Conservation (phyloP, 495 filamentous ascomycete species). For the Penicillium malachiteum region DNA sequence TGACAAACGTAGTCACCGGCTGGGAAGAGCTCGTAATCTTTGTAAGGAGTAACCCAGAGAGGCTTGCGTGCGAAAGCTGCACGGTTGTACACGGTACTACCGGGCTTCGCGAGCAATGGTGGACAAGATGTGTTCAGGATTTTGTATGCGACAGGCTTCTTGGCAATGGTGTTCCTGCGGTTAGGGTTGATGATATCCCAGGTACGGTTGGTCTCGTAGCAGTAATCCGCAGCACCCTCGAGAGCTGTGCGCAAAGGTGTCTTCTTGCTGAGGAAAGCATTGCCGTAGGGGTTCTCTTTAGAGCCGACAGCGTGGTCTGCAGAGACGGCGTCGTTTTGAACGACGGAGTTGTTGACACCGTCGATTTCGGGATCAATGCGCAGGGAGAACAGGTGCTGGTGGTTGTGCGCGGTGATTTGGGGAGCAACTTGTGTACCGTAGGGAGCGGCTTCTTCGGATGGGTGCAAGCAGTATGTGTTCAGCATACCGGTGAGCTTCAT, state of each 20-base stretch:
- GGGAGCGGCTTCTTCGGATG: slow-evolving; percentile 42
- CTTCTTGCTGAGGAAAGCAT: slow-evolving; percentile 48
- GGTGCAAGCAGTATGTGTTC: slow-evolving; percentile 57
- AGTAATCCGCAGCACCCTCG: slow-evolving; percentile 43
- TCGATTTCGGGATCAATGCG: slow-evolving; percentile 57
- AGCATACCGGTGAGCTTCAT: slow-evolving; percentile 95
- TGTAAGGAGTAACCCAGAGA: slow-evolving; percentile 40
- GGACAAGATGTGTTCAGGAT: slow-evolving; percentile 39
- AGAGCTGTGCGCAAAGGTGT: slow-evolving; percentile 43
- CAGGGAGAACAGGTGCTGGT: slow-evolving; percentile 55
- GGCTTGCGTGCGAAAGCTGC: slow-evolving; percentile 38
- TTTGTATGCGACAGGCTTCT: slow-evolving; percentile 41
- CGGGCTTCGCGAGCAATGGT: slow-evolving; percentile 35
- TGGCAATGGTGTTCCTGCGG: slow-evolving; percentile 36
- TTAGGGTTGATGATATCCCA: slow-evolving; percentile 54
- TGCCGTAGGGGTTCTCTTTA: slow-evolving; percentile 47
- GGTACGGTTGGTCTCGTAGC: slow-evolving; percentile 43
- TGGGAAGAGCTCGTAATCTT: slow-evolving; percentile 46
- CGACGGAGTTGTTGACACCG: slow-evolving; percentile 48
- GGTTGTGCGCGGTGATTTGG: slow-evolving; percentile 49
- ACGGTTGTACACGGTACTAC: slow-evolving; percentile 38
- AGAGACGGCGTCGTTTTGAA: slow-evolving; percentile 48
- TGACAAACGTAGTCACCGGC: slow-evolving; percentile 53
- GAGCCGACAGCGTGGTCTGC: slow-evolving; percentile 33
- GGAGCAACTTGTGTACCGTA: slow-evolving; percentile 50